Percentiles rank a stretch among this genome's conserved stretches.
Evolutionary conservation across 306 rosid genomes (phyloP).

Genomic region (Urtica urens): DNA sequence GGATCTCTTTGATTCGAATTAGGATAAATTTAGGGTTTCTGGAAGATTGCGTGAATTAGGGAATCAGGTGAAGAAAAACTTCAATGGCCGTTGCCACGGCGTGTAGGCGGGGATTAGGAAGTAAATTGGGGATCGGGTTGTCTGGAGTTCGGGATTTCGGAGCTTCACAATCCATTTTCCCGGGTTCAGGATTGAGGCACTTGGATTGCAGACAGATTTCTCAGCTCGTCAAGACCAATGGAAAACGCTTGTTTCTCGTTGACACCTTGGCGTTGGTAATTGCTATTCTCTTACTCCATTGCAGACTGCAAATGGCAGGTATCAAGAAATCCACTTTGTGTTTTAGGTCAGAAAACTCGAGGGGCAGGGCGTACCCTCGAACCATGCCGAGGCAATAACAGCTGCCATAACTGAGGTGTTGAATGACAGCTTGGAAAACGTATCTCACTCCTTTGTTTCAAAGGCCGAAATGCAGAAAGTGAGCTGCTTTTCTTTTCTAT

Average conservation of each 20-base stretch:
- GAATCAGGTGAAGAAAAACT: slow-evolving; percentile 16
- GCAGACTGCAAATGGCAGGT: not conserved
- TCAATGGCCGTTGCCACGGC: slow-evolving; percentile 68
- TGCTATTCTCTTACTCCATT: not conserved
- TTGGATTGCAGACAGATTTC: slow-evolving; percentile 32
- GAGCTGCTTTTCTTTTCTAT: not conserved
- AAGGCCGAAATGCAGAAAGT: slow-evolving; percentile 88
- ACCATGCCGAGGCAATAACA: slow-evolving; percentile 91
- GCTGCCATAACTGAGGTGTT: slow-evolving; percentile 77
- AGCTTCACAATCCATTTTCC: slow-evolving; percentile 20
- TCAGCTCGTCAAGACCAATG: slow-evolving; percentile 52
- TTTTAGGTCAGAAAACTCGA: slow-evolving; percentile 75
- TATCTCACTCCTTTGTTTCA: slow-evolving; percentile 63
- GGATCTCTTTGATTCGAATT: not conserved
- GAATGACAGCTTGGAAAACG: slow-evolving; percentile 78
- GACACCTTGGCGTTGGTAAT: slow-evolving; percentile 86
- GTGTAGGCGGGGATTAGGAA: slow-evolving; percentile 36
- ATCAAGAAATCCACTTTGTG: not conserved
- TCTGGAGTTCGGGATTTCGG: slow-evolving; percentile 29
- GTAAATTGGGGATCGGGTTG: slow-evolving; percentile 25
- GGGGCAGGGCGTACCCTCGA: slow-evolving; percentile 70
- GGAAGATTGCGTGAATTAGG: not conserved
- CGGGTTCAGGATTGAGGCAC: slow-evolving; percentile 21
- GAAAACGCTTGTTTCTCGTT: slow-evolving; percentile 61
- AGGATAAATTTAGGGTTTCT: not conserved